Evolutionary conservation across 345 rosid species (phyloP).

Genomic region (Microthlaspi erraticum): DNA sequence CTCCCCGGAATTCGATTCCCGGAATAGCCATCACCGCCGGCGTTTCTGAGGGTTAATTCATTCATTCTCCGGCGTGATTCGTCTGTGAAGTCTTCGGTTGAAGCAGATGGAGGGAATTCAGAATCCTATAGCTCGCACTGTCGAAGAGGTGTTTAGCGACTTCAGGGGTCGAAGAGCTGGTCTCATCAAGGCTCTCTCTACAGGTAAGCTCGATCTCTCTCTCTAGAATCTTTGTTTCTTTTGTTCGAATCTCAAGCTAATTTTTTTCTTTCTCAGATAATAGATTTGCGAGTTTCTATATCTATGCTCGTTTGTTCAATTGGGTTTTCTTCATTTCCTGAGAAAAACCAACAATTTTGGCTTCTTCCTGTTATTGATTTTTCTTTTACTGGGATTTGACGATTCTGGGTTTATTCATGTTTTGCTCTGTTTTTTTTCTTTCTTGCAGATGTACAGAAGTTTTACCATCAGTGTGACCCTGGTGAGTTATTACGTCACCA

Average conservation of each 20-base stretch:
- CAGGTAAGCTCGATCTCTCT: slow-evolving; percentile 47
- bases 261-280: slow-evolving; percentile 28
- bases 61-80: slow-evolving; percentile 8
- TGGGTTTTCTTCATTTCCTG: slow-evolving; percentile 2
- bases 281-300: slow-evolving; percentile 20
- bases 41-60: slow-evolving; percentile 15
- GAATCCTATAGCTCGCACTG: slow-evolving; percentile 58
- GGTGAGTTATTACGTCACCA: slow-evolving; percentile 50
- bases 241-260: slow-evolving; percentile 18
- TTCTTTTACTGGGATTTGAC: slow-evolving; percentile 24
- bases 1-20: slow-evolving; percentile 7
- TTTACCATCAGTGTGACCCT: slow-evolving; percentile 72
- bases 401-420: slow-evolving; percentile 7
- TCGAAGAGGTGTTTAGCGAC: slow-evolving; percentile 77
- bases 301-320: background rate
- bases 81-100: slow-evolving; percentile 1
- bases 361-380: slow-evolving; percentile 13
- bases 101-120: slow-evolving; percentile 53
- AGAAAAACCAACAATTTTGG: slow-evolving; percentile 2
- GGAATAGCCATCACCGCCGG: slow-evolving; percentile 18
- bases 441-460: slow-evolving; percentile 65
- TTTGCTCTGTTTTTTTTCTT: slow-evolving; percentile 19
- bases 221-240: slow-evolving; percentile 22
- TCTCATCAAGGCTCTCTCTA: slow-evolving; percentile 69
- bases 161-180: slow-evolving; percentile 74